Evolutionary conservation across 2,329 filamentous ascomycete genomes (phyloP).

Genomic region (Aschersonia sp.): DNA sequence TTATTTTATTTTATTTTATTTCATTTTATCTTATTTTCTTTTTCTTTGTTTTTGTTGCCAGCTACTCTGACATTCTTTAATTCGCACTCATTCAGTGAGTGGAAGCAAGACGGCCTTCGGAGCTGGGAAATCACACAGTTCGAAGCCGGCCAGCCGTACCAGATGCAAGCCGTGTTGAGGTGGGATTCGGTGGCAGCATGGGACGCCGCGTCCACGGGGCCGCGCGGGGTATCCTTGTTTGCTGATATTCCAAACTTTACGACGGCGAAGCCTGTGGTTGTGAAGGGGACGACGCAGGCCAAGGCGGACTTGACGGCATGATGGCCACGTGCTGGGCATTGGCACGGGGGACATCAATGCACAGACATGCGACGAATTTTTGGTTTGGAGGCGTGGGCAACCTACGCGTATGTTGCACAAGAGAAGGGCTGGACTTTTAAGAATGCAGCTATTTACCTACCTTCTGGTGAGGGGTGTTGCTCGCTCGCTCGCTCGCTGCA

Average conservation of each 20-base stretch:
- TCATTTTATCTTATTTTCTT: not conserved
- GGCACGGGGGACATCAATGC: not conserved
- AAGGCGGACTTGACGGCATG: not conserved
- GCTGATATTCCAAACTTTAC: constrained; percentile 12
- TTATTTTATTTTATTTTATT: too few relatives aligned
- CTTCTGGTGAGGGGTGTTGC: too few relatives aligned
- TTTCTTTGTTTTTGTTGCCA: not conserved
- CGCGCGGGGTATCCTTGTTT: constrained; percentile 5
- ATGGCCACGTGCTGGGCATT: not conserved
- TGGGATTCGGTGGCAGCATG: constrained; percentile 9
- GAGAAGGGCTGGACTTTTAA: too few relatives aligned
- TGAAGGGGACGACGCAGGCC: constrained; percentile 7
- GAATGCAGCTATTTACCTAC: too few relatives aligned
- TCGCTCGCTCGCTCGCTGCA: too few relatives aligned
- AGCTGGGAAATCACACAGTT: constrained; percentile 10
- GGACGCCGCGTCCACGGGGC: constrained; percentile 5
- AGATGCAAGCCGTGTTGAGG: constrained; percentile 11
- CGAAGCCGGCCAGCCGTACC: constrained; percentile 7
- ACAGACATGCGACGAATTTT: not conserved
- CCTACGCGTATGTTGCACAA: too few relatives aligned
- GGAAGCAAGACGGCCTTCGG: constrained; percentile 8
- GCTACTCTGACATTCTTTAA: too few relatives aligned
- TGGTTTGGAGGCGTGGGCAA: not conserved
- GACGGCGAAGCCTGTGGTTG: constrained; percentile 7
- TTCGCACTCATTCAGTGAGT: constrained; percentile 5